Evolutionary conservation across 371 early-diverging fungal genomes (phyloP).

Genomic region (Conidiobolus incongruus): DNA sequence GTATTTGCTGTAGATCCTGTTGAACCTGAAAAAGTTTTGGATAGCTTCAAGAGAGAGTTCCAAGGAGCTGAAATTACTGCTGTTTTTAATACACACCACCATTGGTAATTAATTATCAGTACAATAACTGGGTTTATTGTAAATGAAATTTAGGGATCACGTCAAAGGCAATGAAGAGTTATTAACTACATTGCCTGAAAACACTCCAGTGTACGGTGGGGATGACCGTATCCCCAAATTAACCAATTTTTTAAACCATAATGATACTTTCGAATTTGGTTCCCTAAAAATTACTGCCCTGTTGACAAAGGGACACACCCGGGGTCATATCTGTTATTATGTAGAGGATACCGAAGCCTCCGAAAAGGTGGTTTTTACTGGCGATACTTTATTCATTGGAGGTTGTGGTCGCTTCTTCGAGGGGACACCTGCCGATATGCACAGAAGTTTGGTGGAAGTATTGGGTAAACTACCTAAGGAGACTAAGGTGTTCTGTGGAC

Average conservation of each 20-base stretch:
- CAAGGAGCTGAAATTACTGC: constrained; percentile 9
- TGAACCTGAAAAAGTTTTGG: constrained; percentile 23
- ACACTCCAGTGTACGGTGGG: constrained; percentile 65
- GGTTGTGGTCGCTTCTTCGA: constrained; percentile 91
- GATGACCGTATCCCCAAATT: constrained; percentile 72
- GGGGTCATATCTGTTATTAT: constrained; percentile 68
- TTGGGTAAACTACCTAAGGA: constrained; percentile 46
- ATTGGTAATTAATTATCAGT: constrained; percentile 13
- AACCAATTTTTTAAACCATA: constrained; percentile 46
- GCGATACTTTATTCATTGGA: constrained; percentile 10
- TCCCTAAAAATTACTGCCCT: constrained; percentile 17
- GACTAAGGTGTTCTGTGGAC: constrained; percentile 77
- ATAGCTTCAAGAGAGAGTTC: constrained; percentile 9
- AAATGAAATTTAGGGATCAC: constrained; percentile 27
- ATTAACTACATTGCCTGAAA: constrained; percentile 27
- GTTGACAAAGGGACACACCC: constrained; percentile 75
- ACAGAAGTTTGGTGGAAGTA: constrained; percentile 32
- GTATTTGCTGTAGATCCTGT: constrained; percentile 30
- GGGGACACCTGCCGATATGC: constrained; percentile 68
- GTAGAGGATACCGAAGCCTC: constrained; percentile 21
- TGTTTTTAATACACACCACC: constrained; percentile 56
- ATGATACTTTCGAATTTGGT: constrained; percentile 33
- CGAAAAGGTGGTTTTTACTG: constrained; percentile 7
- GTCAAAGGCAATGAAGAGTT: constrained; percentile 50
- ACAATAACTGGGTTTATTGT: neutral